Evolutionary conservation across 179 eudicot genomes (phyloP), one percentile per base, ranked within the genome.

Genomic region (Pouteria campechiana): DNA sequence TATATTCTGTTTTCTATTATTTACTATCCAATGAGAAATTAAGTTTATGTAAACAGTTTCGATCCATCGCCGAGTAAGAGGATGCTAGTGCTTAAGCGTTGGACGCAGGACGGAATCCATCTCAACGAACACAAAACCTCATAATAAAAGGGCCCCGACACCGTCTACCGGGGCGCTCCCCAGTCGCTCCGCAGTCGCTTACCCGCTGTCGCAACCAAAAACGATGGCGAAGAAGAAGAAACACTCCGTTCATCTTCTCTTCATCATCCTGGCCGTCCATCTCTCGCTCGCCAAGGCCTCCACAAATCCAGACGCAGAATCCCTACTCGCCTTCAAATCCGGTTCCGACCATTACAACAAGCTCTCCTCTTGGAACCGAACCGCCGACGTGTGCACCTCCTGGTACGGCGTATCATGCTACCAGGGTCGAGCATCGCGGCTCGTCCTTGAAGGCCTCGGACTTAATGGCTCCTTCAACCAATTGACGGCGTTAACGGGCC

Each of bases 381-480:
- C 70, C 37, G 33, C 76, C 42, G 27, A 62, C 45, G 48, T 56
- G 3, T 66, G 82, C 65, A 10, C 63, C 17, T n/a, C n/a, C n/a
- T 73, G 73, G 78, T 25, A 37, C 54, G 87, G 83, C 41, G 60
- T 81, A 31, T 20, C 78, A 3, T 84, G 95, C 48, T 69, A 55
- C 32, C 53, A 36, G 2, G 37, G 48, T 69, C 78, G 78, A 6
- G 93, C 84, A 45, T 42, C 76, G 3, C 69, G 65, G 3, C 72
- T 88, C 38, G 73, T 78, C 41, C 93, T 88, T 35, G 72, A 75
- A 57, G 34, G 50, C 57, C 72, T 73, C 29, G 21, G 51, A 54
- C 69, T 84, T 18, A 3, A 15, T 0, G 88, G 80, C 14, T 8
- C 55, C 0, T 24, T 81, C 38, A 44, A 47, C 4, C 37, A 72